Evolutionary conservation across 2,329 filamentous ascomycete species (phyloP).

Genomic region (Microdochium bolleyi): DNA sequence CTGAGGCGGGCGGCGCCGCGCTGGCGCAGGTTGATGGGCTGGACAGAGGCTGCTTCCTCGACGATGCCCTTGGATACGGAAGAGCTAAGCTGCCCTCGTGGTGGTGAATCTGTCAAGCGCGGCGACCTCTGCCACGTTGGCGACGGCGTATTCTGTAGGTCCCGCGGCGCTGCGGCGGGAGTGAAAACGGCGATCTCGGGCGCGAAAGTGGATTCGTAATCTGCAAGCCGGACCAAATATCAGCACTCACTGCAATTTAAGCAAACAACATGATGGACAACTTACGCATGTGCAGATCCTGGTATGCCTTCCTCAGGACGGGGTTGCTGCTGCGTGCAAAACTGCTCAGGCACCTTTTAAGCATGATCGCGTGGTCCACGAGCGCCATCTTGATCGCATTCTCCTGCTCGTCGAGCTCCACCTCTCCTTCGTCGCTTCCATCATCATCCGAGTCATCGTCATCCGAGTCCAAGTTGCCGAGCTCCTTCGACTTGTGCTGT

Average conservation of each 20-base stretch:
- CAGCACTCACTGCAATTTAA: too few species aligned
- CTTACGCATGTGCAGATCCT: slow-evolving; percentile 60
- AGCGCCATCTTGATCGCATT: slow-evolving; percentile 78
- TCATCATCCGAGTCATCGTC: slow-evolving; percentile 32
- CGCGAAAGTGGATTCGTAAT: slow-evolving; percentile 55
- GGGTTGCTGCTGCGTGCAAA: slow-evolving; percentile 58
- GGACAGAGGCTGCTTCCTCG: slow-evolving; percentile 42
- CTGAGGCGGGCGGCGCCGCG: slow-evolving; percentile 44
- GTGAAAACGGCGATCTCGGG: slow-evolving; percentile 58
- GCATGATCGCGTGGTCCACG: slow-evolving; percentile 79
- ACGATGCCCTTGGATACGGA: slow-evolving; percentile 20
- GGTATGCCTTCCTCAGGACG: slow-evolving; percentile 44
- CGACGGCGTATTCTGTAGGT: slow-evolving; percentile 28
- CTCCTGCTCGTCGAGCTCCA: slow-evolving; percentile 53
- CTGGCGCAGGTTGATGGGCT: slow-evolving; percentile 41
- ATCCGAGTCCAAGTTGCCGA: slow-evolving; percentile 17
- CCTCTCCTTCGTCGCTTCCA: slow-evolving; percentile 36
- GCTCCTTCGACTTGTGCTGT: slow-evolving; percentile 9
- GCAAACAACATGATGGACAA: slow-evolving; percentile 15
- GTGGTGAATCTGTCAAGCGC: slow-evolving; percentile 18
- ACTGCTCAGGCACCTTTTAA: slow-evolving; percentile 71
- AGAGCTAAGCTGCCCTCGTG: slow-evolving; percentile 8
- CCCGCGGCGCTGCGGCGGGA: slow-evolving; percentile 35
- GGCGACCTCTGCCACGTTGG: slow-evolving; percentile 27
- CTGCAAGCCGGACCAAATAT: slow-evolving; percentile 32